These are phyloP conservation scores for Tulasnella sp. DNA, from an alignment of 768 basidiomycete species.

Conservation along the genomic window DNA sequence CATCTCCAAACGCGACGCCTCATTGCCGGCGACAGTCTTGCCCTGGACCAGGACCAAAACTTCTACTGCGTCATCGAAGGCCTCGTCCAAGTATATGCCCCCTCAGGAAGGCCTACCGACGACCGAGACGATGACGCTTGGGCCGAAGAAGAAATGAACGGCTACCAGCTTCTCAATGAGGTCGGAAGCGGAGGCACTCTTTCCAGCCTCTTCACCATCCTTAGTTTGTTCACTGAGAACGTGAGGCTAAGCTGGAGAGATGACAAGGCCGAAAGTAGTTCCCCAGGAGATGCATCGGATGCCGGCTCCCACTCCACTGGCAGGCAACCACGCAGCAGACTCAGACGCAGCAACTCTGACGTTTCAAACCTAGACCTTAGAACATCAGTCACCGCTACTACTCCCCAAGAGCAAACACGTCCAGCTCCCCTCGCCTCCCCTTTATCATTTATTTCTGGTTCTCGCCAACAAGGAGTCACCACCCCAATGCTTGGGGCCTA, in stretches of 20 bases:
- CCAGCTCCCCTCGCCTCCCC: no score
- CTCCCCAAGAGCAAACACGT: no score
- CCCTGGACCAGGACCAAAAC: constrained; percentile 80
- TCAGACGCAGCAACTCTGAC: constrained; percentile 39
- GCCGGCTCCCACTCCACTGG: background rate
- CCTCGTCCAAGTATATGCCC: constrained; percentile 85
- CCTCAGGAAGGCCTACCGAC: constrained; percentile 41
- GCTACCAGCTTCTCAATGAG: constrained; percentile 92
- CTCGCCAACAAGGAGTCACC: background rate
- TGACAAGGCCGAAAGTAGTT: constrained; percentile 14
- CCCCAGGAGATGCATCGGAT: background rate
- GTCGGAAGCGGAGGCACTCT: constrained; percentile 92
- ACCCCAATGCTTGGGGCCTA: background rate
- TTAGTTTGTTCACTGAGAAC: constrained; percentile 92
- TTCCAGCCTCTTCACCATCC: constrained; percentile 91
- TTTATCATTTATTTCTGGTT: background rate
- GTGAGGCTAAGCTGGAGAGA: constrained; percentile 88
- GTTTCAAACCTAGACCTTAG: constrained; percentile 47
- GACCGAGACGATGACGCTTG: no score
- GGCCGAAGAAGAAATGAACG: constrained; percentile 90
- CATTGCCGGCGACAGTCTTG: constrained; percentile 89
- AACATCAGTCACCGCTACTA: background rate
- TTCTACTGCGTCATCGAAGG: constrained; percentile 99
- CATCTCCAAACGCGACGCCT: constrained; percentile 92
- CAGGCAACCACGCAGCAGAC: background rate